Conservation (phyloP, 352 stramenopile species). For the Pythium apleroticum region DNA sequence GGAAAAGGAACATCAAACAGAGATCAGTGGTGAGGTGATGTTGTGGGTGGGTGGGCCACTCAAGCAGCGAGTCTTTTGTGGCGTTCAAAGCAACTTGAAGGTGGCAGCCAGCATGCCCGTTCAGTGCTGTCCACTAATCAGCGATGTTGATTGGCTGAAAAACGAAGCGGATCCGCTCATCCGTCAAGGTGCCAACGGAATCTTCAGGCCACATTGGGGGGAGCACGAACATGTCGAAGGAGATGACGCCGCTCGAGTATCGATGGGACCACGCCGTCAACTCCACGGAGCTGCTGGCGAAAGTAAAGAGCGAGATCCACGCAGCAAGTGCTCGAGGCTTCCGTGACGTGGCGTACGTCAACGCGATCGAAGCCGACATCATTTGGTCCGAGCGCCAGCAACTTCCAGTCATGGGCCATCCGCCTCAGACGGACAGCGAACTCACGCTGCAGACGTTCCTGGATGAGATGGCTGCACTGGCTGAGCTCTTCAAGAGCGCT, state of each 20-base stretch:
- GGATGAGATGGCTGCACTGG: constrained; percentile 42
- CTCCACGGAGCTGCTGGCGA: constrained; percentile 34
- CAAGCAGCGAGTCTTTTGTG: not conserved
- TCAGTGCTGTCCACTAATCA: constrained; percentile 6
- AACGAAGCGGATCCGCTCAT: constrained; percentile 6
- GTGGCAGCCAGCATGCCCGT: not conserved
- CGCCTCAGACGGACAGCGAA: constrained; percentile 52
- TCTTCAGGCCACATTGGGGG: not conserved
- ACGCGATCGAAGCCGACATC: constrained; percentile 71
- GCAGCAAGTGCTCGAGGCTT: constrained; percentile 23
- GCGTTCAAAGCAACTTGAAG: not conserved
- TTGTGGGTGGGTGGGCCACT: not conserved
- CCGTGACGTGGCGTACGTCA: constrained; percentile 34
- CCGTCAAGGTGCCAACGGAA: not conserved
- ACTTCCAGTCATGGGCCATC: constrained; percentile 63
- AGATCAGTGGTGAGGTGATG: not conserved
- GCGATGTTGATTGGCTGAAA: constrained; percentile 6
- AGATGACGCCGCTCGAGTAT: constrained; percentile 53
- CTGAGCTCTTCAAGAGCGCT: constrained; percentile 10
- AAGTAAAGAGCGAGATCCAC: constrained; percentile 35
- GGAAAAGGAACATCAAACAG: no score
- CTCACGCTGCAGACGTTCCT: constrained; percentile 50
- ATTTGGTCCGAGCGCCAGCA: constrained; percentile 60
- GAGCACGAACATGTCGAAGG: not conserved
- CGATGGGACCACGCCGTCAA: constrained; percentile 73